Evolutionary conservation across 176 grass and related monocot species (phyloP), one percentile per base, ranked within the genome.

Genomic region (Alopecurus myosuroides): DNA sequence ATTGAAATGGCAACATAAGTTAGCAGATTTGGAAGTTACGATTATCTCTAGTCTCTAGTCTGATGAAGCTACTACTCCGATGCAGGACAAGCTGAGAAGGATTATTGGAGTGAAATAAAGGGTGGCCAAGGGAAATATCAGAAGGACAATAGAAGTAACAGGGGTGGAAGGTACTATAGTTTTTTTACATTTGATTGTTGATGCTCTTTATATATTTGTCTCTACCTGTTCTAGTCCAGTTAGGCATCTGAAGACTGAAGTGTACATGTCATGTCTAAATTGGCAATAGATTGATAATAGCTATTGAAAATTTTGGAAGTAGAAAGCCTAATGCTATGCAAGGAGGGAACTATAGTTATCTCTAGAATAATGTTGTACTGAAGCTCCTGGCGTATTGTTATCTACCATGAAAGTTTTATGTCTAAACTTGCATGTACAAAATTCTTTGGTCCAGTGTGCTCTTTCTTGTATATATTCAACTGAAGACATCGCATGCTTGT

Each of bases 71-170:
- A 68, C 46, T 78, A 17, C 26, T 69, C 35, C 35, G 66, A 78
- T 77, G 80, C 82, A 99, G 97, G 97, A 70, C 86, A 99, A 74
- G 91, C 90, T 3, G 97, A 99, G 77, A 93, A 92, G 39, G 94
- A 96, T 46, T 99, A 99, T 75, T 99, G 97, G 97, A 94, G 63
- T 80, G 85, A 76, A 50, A 91, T 91, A 72, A 85, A 84, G 34
- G 88, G 88, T 0, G 41, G 68, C 46, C 90, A 90, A 70, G 90
- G 79, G 28, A 88, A 82, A 31, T 79, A 61, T 73, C 92, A 79
- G 51, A 85, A 84, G 29, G 85, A 86, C 36, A 92, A 68, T 46
- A 87, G 50, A 75, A 85, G 75, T 51, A 81, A 86, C 85, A 95
- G n/a, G 63, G 90, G 90, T 71, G 90, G 90, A 87, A 89, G 93